phyloP scores from a whole-genome alignment of 257 asterid genomes.

The Osmanthus fragrans region DNA sequence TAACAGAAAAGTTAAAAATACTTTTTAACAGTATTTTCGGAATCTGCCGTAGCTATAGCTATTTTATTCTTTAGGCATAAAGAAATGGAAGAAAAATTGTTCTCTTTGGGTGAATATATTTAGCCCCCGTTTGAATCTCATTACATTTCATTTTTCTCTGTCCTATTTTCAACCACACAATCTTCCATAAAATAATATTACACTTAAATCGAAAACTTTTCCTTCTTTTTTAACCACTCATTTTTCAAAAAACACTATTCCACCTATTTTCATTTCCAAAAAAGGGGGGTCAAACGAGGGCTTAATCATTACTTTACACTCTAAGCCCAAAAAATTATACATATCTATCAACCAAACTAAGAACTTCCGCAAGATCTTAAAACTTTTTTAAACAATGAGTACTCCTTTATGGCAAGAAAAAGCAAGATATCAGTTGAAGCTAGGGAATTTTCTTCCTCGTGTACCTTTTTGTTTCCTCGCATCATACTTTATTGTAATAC shows the following conservation, averaged over 20 bases:
- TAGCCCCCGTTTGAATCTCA: no score
- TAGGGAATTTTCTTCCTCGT: not conserved
- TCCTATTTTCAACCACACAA: no score
- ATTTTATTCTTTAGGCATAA: not conserved
- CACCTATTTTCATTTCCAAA: no score
- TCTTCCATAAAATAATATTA: no score
- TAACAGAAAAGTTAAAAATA: not conserved
- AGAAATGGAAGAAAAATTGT: conserved; percentile 11
- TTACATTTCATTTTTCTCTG: no score
- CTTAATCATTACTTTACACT: conserved; percentile 11
- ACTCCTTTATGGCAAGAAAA: not conserved
- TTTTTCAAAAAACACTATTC: no score
- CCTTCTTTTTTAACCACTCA: no score
- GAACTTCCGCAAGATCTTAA: conserved; percentile 22
- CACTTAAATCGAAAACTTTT: no score
- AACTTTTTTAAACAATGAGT: conserved; percentile 19
- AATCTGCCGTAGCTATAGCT: conserved; percentile 10
- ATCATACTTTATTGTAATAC: not conserved
- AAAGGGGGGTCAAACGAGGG: no score
- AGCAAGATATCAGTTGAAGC: not conserved
- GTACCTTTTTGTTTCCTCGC: not conserved
- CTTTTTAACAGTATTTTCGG: not conserved
- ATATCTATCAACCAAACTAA: not conserved
- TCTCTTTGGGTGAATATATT: conserved; percentile 2
- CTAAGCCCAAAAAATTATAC: not conserved